These are phyloP conservation scores for Trichoderma atroviride DNA, from an alignment of 2,329 filamentous ascomycete species.

Conservation along the genomic window DNA sequence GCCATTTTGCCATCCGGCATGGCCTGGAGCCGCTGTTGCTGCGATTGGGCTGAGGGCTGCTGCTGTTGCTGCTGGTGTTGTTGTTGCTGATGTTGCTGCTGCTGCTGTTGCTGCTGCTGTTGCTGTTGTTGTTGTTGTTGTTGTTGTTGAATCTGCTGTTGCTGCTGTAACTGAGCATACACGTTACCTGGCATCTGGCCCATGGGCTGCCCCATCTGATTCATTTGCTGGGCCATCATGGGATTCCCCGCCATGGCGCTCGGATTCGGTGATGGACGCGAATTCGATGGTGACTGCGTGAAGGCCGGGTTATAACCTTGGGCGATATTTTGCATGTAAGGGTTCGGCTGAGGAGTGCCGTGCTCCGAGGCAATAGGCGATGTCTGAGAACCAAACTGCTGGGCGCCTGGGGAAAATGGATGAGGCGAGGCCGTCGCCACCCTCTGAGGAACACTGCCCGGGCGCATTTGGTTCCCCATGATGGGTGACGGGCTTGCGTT, in stretches of 20 bases:
- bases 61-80: conserved; percentile 68
- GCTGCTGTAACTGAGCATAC: conserved; percentile 47
- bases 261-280: conserved; percentile 58
- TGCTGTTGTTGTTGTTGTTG: conserved; percentile 48
- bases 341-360: conserved; percentile 72
- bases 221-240: conserved; percentile 59
- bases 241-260: conserved; percentile 55
- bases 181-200: conserved; percentile 50
- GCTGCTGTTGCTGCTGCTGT: conserved; percentile 44
- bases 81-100: conserved; percentile 46
- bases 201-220: conserved; percentile 51
- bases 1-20: conserved; percentile 65
- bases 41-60: conserved; percentile 50
- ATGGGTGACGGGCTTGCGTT: conserved; percentile 93
- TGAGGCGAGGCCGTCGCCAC: conserved; percentile 92
- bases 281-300: conserved; percentile 58
- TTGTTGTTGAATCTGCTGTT: conserved; percentile 46
- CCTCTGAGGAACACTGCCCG: conserved; percentile 72
- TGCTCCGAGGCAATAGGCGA: conserved; percentile 79
- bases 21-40: conserved; percentile 56
- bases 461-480: conserved; percentile 77
- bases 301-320: conserved; percentile 63
- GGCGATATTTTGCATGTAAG: conserved; percentile 66
- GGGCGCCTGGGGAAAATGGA: conserved; percentile 77
- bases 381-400: conserved; percentile 71